Evolutionary conservation across 169 alveolate genomes (phyloP).

Genomic region (Plasmodium adleri): DNA sequence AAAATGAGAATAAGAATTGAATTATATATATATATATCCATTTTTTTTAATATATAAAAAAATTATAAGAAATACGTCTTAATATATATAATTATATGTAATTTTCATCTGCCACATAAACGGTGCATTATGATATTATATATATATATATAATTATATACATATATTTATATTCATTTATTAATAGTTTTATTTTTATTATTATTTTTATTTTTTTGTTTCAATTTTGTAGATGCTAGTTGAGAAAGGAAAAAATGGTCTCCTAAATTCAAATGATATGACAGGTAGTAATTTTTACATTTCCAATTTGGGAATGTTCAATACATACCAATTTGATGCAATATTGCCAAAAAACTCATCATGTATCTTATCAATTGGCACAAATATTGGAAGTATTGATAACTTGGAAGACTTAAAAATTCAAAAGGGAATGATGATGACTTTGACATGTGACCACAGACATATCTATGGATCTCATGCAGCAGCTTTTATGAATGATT

Average conservation of each 20-base stretch:
- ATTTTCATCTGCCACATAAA: no score
- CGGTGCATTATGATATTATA: neutral
- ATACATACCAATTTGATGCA: slow-evolving; percentile 89
- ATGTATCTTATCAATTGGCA: slow-evolving; percentile 91
- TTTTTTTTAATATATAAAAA: neutral
- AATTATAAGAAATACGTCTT: no score
- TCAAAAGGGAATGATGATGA: slow-evolving; percentile 86
- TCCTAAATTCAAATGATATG: slow-evolving; percentile 85
- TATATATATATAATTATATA: slow-evolving; percentile 3
- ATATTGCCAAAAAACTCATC: slow-evolving; percentile 90
- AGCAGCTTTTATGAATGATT: slow-evolving; percentile 87
- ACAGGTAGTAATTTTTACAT: slow-evolving; percentile 92
- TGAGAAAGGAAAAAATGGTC: slow-evolving; percentile 88
- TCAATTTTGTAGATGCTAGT: slow-evolving; percentile 83
- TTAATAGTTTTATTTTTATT: neutral
- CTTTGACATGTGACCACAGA: slow-evolving; percentile 92
- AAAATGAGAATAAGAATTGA: neutral
- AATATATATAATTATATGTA: no score
- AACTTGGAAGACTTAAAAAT: slow-evolving; percentile 78
- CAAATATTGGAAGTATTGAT: slow-evolving; percentile 79
- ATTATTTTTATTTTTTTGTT: slow-evolving; percentile 7
- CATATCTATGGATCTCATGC: slow-evolving; percentile 94
- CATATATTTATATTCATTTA: neutral
- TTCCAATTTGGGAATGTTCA: slow-evolving; percentile 92
- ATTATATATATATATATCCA: neutral